Percentiles rank a stretch among this genome's conserved stretches.
Evolutionary conservation across 371 early-diverging fungal species (phyloP).

Genomic region (Mortierella sp.): DNA sequence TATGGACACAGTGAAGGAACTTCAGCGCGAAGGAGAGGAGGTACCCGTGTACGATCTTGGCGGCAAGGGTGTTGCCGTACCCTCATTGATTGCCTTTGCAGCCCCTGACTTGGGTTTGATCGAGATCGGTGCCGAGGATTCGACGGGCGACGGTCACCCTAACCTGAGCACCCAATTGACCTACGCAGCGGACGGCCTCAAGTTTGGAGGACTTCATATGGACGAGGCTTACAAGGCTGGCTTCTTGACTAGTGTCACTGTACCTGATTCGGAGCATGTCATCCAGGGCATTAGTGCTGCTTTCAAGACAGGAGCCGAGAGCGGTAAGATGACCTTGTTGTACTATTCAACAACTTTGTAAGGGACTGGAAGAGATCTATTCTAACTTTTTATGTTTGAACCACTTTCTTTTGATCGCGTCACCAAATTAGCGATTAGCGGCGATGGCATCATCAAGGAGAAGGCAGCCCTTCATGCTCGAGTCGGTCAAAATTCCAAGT

Average conservation of each 20-base stretch:
- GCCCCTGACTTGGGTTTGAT: constrained; percentile 59
- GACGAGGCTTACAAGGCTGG: constrained; percentile 74
- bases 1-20: constrained; percentile 30
- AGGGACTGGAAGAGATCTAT: constrained; percentile 13
- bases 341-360: background rate
- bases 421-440: constrained; percentile 5
- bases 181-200: constrained; percentile 66
- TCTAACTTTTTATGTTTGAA: constrained; percentile 12
- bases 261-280: constrained; percentile 57
- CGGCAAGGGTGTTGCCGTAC: constrained; percentile 49
- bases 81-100: constrained; percentile 57
- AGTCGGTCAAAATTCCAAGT: constrained; percentile 63
- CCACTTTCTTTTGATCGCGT: constrained; percentile 5
- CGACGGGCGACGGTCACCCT: constrained; percentile 63
- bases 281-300: constrained; percentile 64
- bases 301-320: constrained; percentile 63
- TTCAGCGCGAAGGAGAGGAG: constrained; percentile 26
- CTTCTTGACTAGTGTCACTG: constrained; percentile 63
- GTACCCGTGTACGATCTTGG: constrained; percentile 45
- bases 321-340: constrained; percentile 34
- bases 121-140: constrained; percentile 66
- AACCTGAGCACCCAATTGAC: constrained; percentile 36
- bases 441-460: constrained; percentile 63
- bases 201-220: constrained; percentile 66
- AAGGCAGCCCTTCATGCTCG: constrained; percentile 73